Evolutionary conservation across 108 stramenopile genomes (phyloP).

Genomic region (Tribonema minus): DNA sequence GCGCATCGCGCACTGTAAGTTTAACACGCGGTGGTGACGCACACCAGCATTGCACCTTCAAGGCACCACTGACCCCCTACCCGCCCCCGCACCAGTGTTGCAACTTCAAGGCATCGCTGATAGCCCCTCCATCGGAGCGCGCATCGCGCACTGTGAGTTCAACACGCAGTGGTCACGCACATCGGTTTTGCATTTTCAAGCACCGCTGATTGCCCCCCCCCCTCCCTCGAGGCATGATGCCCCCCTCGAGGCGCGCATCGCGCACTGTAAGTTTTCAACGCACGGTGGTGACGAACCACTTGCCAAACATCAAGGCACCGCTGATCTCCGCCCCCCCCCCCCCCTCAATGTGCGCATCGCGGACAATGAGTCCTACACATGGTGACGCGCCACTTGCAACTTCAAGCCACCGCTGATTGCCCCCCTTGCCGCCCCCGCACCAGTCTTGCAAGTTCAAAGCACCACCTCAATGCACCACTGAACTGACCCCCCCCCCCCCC

Average conservation of each 20-base stretch:
- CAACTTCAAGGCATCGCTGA: background rate
- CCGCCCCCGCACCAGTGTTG: background rate
- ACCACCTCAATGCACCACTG: too few relatives aligned
- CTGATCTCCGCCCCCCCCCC: background rate
- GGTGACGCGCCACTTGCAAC: background rate
- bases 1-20: background rate
- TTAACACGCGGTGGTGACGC: background rate
- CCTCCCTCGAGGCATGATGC: too few relatives aligned
- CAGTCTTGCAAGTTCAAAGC: background rate
- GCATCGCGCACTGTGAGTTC: background rate
- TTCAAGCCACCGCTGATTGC: background rate
- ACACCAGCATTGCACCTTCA: background rate
- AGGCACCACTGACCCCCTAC: background rate
- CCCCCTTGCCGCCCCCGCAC: background rate
- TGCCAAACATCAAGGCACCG: background rate
- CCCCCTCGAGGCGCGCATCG: background rate
- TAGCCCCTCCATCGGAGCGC: background rate
- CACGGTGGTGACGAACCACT: background rate
- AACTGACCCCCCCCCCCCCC: too few relatives aligned
- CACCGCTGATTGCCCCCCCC: too few relatives aligned
- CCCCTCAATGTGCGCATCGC: background rate
- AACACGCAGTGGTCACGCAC: background rate
- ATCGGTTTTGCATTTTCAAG: too few relatives aligned
- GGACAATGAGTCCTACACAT: background rate
- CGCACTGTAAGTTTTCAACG: slow-evolving; percentile 1